Evolutionary conservation across 306 rosid genomes (phyloP).

Genomic region (Echinosophora koreensis): DNA sequence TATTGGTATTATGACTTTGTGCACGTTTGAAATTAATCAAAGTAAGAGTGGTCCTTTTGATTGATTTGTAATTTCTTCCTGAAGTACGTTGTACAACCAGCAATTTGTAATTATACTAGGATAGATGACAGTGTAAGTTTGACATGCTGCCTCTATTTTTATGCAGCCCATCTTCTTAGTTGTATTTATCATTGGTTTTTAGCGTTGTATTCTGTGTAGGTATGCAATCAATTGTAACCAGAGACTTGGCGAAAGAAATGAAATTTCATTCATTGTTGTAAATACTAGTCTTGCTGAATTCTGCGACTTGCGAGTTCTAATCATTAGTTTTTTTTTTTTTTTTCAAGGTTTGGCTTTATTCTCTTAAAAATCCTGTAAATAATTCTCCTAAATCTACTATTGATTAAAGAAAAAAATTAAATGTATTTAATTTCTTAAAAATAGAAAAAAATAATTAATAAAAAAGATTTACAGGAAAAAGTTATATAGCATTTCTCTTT

Average conservation of each 20-base stretch:
- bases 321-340: not conserved
- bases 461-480: too few species aligned
- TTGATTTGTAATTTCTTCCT: slow-evolving; percentile 17
- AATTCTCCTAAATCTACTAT: too few species aligned
- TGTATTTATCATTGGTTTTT: slow-evolving; percentile 13
- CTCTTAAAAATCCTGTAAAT: too few species aligned
- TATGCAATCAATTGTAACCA: slow-evolving; percentile 42
- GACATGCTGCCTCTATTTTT: slow-evolving; percentile 42
- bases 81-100: slow-evolving; percentile 24
- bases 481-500: too few species aligned
- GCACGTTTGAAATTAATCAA: slow-evolving; percentile 21
- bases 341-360: too few species aligned
- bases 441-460: too few species aligned
- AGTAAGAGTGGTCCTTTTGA: slow-evolving; percentile 10
- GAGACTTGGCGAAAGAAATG: slow-evolving; percentile 24
- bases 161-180: slow-evolving; percentile 38
- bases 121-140: slow-evolving; percentile 39
- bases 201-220: slow-evolving; percentile 41
- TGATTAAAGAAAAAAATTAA: too few species aligned
- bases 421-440: too few species aligned
- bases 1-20: not conserved
- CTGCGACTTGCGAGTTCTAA: not conserved
- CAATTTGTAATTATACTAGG: slow-evolving; percentile 43
- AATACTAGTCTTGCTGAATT: slow-evolving; percentile 39
- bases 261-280: slow-evolving; percentile 56